phyloP scores from a whole-genome alignment of 441 rosid genomes.

The Metrosideros polymorpha region DNA sequence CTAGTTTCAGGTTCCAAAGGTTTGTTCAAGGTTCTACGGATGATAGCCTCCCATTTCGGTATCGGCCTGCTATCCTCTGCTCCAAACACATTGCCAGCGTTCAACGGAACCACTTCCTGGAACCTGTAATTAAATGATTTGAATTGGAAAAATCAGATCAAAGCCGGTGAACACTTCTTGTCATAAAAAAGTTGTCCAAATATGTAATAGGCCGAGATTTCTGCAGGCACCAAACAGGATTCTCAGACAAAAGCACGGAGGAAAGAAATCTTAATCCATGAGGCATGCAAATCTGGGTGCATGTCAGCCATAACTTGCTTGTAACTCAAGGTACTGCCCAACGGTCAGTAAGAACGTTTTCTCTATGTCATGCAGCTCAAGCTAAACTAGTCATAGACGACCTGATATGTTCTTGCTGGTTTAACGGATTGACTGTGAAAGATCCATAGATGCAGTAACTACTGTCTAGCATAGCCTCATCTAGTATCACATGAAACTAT shows the following conservation, averaged over 20 bases:
- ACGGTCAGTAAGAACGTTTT: neutral
- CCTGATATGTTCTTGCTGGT: neutral
- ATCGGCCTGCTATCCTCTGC: slow-evolving; percentile 90
- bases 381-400: neutral
- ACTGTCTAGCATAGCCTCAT: neutral
- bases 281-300: neutral
- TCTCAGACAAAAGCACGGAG: neutral
- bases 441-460: neutral
- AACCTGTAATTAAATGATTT: slow-evolving; percentile 32
- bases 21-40: slow-evolving; percentile 80
- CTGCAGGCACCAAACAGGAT: neutral
- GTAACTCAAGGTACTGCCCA: neutral
- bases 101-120: slow-evolving; percentile 96
- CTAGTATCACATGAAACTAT: neutral
- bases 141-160: neutral
- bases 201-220: neutral
- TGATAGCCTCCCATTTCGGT: slow-evolving; percentile 84
- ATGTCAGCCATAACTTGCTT: neutral
- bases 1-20: slow-evolving; percentile 38
- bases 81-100: slow-evolving; percentile 93
- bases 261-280: neutral
- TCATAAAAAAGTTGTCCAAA: neutral
- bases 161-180: neutral
- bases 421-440: neutral
- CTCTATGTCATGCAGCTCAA: neutral